Evolutionary conservation across 768 basidiomycete species (phyloP), one percentile per base, ranked within the genome.

Genomic region (Phlegmacium glaucopus): DNA sequence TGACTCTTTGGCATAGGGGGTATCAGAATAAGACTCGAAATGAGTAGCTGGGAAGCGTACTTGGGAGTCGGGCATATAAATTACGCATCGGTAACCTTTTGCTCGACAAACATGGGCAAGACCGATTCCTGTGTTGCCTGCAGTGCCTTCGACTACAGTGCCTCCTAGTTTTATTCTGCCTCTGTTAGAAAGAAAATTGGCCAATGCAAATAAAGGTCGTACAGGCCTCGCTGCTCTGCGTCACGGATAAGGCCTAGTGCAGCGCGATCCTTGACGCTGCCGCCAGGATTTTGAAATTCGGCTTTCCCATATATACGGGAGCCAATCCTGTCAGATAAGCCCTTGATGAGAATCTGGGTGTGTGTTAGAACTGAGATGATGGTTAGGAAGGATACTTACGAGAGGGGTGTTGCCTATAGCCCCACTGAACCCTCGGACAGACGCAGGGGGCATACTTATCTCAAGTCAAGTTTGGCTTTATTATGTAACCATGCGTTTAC

Each of bases 21-120:
- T 15, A 39, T 38, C 27, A 48, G 27, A 44, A 16, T 36, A 13
- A 11, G 26, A 40, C 9, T 18, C 4, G 29, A 37, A 29, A 35
- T 18, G 12, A 22, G 22, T 10, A 29, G 42, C 10, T 28, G n/a
- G 18, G 1, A 22, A 26, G 44, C 69, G 35, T 45, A 83, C 89
- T 78, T 96, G 90, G 4, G 87, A 92, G 65, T 96, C 75, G 26
- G 95, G 95, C 95, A 99, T 98, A 79, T 90, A 99, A 61, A 99
- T 99, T 9, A 99, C 95, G 65, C 96, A 98, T 64, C 85, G 90
- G 75, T 99, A 98, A 3, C 96, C 94, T 57, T 75, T 82, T 6
- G 91, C 80, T 54, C 96, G 74, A 68, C 96, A 97, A 45, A 98
- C 94, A 60, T 94, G 93, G 6, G 92, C 94, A 27, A 97, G 77